Evolutionary conservation across 2,329 filamentous ascomycete species (phyloP).

Genomic region (Exutisphaerella laricina): DNA sequence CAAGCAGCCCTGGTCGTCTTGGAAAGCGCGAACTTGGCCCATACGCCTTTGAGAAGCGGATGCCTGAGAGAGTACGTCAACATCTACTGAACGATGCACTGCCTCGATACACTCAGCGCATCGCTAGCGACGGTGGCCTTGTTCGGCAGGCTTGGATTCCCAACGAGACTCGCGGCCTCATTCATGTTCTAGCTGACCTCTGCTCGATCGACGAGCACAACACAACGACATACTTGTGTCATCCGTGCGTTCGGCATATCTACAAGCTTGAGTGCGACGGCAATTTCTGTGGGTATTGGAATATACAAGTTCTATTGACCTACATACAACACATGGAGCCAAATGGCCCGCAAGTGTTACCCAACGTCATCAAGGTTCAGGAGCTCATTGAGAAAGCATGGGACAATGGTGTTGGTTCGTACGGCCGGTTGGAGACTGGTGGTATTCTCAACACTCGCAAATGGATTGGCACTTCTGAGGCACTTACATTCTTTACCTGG

Average conservation of each 20-base stretch:
- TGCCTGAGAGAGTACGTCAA: slow-evolving; percentile 41
- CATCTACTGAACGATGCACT: slow-evolving; percentile 38
- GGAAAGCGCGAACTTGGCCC: slow-evolving; percentile 44
- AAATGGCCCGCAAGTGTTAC: slow-evolving; percentile 44
- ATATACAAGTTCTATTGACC: slow-evolving; percentile 85
- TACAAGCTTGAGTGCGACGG: slow-evolving; percentile 78
- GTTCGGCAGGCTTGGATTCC: slow-evolving; percentile 38
- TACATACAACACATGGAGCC: slow-evolving; percentile 52
- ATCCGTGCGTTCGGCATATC: slow-evolving; percentile 68
- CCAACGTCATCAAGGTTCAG: slow-evolving; percentile 76
- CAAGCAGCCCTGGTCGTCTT: slow-evolving; percentile 19
- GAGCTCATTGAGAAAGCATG: slow-evolving; percentile 82
- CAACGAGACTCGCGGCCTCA: slow-evolving; percentile 42
- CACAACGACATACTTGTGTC: slow-evolving; percentile 71
- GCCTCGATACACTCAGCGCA: slow-evolving; percentile 37
- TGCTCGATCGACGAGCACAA: slow-evolving; percentile 58
- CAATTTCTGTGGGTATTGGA: slow-evolving; percentile 91
- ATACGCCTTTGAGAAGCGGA: slow-evolving; percentile 42
- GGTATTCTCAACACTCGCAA: slow-evolving; percentile 84
- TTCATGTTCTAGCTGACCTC: slow-evolving; percentile 44
- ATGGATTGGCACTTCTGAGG: slow-evolving; percentile 91
- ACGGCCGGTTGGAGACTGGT: slow-evolving; percentile 74
- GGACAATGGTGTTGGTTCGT: slow-evolving; percentile 74
- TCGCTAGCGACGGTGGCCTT: slow-evolving; percentile 40
- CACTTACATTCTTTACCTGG: slow-evolving; percentile 69